Base-by-base conservation (phyloP, 768 basidiomycete genomes). In the Boletales sp. region DNA sequence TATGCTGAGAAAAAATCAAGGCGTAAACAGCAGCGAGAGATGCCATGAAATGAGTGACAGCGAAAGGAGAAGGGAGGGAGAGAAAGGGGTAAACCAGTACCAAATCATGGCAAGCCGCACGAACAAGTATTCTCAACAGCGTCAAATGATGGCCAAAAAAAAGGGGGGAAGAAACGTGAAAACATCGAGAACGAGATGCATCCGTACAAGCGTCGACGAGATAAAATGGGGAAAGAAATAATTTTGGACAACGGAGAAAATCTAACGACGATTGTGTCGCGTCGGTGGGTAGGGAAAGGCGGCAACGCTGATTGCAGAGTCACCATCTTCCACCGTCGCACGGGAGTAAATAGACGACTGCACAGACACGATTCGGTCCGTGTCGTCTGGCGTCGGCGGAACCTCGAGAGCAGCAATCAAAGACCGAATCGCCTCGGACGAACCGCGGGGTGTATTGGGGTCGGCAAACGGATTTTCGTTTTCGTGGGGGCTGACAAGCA, bases 381-480 rank as follows among this genome's bases (percentile, higher is more conserved):
- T 72, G 71, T 74, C 71, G 48, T 77, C 74, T 72, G 40, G 74
- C 70, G 1, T 28, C 25, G 25, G 3, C 3, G 75, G 62, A 2
- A 75, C 68, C 33, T 83, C 76, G 38, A 88, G 74, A n/a, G 82
- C 85, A 18, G 81, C 84, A 50, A 87, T 77, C 45, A 87, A 72
- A n/a, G 82, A 83, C 60, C 73, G 74, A 56, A 87, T 79, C 53
- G 71, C 76, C 12, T 71, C 62, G 3, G 76, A 8, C 25, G 57
- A 45, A 21, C 44, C 53, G 19, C 65, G 62, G 1, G 66, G 46
- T 5, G 53, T 48, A 14, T 55, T 43, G 3, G 56, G 60, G 49
- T 80, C 79, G 25, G 64, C 60, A 59, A 83, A 82, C 3, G 76
- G 77, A 51, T 77, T 70, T 51, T 56, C 43, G 9, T 39, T 51